Evolutionary conservation across 2,329 filamentous ascomycete genomes (phyloP).

Genomic region (Fusarium sp.): DNA sequence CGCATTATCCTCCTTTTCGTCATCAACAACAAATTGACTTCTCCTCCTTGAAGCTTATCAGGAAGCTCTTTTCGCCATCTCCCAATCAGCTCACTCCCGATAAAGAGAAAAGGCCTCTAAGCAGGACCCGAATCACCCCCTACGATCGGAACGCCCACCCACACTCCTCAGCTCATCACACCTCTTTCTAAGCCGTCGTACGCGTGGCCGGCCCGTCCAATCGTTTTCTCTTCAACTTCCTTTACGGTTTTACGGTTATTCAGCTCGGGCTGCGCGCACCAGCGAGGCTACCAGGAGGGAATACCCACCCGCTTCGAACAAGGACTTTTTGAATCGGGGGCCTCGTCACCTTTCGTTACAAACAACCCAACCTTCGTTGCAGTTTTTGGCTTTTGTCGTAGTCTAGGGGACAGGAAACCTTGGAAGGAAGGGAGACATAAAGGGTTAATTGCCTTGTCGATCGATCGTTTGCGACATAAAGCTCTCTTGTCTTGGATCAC

Average conservation of each 20-base stretch:
- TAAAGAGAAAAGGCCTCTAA: neutral
- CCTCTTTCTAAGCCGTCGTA: constrained; percentile 1
- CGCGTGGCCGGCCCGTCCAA: constrained; percentile 26
- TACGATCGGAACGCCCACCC: constrained; percentile 18
- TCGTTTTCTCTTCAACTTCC: constrained; percentile 2
- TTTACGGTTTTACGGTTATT: constrained; percentile 22
- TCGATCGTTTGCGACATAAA: constrained; percentile 16
- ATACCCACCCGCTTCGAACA: neutral
- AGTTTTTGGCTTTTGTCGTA: constrained; percentile 13
- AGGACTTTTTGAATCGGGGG: constrained; percentile 13
- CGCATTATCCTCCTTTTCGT: constrained; percentile 7
- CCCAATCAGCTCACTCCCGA: neutral
- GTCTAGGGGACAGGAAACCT: neutral
- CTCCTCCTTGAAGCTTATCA: neutral
- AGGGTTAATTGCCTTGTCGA: constrained; percentile 15
- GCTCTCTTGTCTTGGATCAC: constrained; percentile 17
- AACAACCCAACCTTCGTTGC: constrained; percentile 27
- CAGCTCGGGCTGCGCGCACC: constrained; percentile 10
- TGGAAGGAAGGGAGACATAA: neutral
- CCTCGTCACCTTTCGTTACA: constrained; percentile 5
- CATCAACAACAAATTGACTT: neutral
- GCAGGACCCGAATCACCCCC: constrained; percentile 6
- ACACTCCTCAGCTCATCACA: constrained; percentile 1
- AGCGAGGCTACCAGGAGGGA: constrained; percentile 19
- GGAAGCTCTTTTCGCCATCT: neutral